Base-by-base conservation (phyloP, 2,329 filamentous ascomycete species). In the Fusarium piperis region DNA sequence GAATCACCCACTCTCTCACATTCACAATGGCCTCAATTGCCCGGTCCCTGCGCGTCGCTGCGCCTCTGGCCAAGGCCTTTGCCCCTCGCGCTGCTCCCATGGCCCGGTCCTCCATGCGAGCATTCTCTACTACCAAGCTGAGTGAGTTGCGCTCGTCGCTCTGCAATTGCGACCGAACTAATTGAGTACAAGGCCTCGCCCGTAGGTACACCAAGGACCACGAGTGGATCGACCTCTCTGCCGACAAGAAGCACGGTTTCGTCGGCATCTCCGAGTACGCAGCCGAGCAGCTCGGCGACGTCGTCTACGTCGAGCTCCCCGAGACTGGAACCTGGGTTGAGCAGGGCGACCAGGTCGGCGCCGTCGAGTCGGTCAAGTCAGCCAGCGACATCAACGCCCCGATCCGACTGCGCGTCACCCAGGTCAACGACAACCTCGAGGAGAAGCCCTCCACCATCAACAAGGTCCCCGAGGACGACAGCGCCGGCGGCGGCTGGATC, bases 361-460 rank as follows among this genome's bases (percentile, higher is more conserved):
- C 95, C 67, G 95, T 99, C 76, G 96, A 99, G 86, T 98, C 94
- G 3, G 96, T 99, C 83, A 99, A 99, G 88, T 96, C 93, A 70
- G 96, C 96, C n/a, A 95, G 94, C 71, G 96, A 99, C 81, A 97
- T 99, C 86, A 92, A 97, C 85, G 91, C 94, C 15, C 96, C 96
- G 18, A 89, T 98, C 74, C 85, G 88, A 59, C 95, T 95, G 79
- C 92, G 85, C 75, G 90, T 99, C 68, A 87, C 89, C 38, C 89
- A 92, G 78, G 87, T 91, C 77, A 99, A 99, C 85, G 79, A 79
- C 12, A 79, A 86, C 67, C 88, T 99, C 69, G 93, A 97, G 82
- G 92, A 96, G 82, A 95, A 93, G 85, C 95, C 96, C 23, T 89
- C 89, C 67, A 91, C 89, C 62, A 94, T 99, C 85, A 99, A 98